Base-by-base conservation (phyloP, 1,284 basidiomycete genomes). In the Blastosporella zonata region DNA sequence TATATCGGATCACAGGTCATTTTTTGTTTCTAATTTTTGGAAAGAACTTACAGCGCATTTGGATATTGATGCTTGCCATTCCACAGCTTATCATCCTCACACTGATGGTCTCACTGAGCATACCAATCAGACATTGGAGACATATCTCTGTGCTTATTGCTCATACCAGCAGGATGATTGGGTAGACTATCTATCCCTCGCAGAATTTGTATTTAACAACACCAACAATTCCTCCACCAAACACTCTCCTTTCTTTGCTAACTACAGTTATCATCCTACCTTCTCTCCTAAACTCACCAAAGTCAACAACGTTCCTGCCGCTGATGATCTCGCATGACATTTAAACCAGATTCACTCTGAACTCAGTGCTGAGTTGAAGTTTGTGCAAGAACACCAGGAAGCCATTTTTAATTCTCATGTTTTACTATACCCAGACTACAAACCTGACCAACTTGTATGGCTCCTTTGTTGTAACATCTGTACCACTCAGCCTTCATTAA, bases 61-160 rank as follows among this genome's bases (percentile, higher is more conserved):
- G 0, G 57, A 60, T 0, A 65, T 68, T 34, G 47, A 56, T 20
- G 43, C 17, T 9, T 60, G 55, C 20, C 40, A 55, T 0, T 68
- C 61, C 1, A 72, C 64, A 0, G 64, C 69, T 0, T 67, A 66
- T 28, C 65, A 71, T 36, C 69, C 59, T 3, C 55, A 60, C 22
- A 57, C 57, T 0, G 57, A 60, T 48, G 55, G 55, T 1, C 55
- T 71, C 34, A 71, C 66, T 0, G 69, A 75, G 54, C 43, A 60
- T 0, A 50, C 64, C 0, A 74, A 72, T 47, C 63, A 69, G 50
- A 59, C 5, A 27, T 10, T 27, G 6, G 25, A 27, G 10, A 5
- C 5, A 10, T 27, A 6, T 10, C 25, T 27, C 25, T 10, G 10
- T 10, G 5, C 10, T 6, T 27, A 6, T 10, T 27, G 25, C 25